Evolutionary conservation across 345 rosid genomes (phyloP).

Genomic region (Hibiscus syriacus): DNA sequence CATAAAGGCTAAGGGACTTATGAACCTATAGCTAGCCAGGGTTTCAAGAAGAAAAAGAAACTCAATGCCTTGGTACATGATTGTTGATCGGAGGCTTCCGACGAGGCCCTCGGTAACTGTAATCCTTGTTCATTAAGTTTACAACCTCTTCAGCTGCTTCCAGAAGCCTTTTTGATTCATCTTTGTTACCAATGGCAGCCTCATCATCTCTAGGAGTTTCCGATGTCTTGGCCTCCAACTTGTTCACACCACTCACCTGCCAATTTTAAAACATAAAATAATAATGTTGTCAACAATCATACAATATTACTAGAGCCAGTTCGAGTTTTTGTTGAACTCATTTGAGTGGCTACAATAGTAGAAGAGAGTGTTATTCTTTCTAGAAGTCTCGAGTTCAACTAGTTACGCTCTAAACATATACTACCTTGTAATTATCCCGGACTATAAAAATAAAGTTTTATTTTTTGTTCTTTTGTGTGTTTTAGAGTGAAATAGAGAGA

Average conservation of each 20-base stretch:
- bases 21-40: slow-evolving; percentile 9
- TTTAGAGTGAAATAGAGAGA: background rate
- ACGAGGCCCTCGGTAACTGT: slow-evolving; percentile 26
- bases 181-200: background rate
- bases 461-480: background rate
- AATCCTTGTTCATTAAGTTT: slow-evolving; percentile 32
- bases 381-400: too few species aligned
- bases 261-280: background rate
- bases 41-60: background rate
- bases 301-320: background rate
- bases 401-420: too few species aligned
- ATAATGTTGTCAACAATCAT: background rate
- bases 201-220: background rate
- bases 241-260: background rate
- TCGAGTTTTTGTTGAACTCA: background rate
- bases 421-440: too few species aligned
- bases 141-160: slow-evolving; percentile 28
- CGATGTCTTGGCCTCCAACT: background rate
- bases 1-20: background rate
- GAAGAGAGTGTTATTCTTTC: too few species aligned
- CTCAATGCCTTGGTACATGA: slow-evolving; percentile 28
- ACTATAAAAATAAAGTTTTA: too few species aligned
- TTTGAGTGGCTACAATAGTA: too few species aligned
- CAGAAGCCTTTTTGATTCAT: slow-evolving; percentile 25
- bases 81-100: slow-evolving; percentile 50